A percentile compares a stretch with the other conserved stretches of the same genome.
These are phyloP conservation scores for Candida ipomoeae DNA, from an alignment of 805 yeast genomes.

Conservation along the genomic window DNA sequence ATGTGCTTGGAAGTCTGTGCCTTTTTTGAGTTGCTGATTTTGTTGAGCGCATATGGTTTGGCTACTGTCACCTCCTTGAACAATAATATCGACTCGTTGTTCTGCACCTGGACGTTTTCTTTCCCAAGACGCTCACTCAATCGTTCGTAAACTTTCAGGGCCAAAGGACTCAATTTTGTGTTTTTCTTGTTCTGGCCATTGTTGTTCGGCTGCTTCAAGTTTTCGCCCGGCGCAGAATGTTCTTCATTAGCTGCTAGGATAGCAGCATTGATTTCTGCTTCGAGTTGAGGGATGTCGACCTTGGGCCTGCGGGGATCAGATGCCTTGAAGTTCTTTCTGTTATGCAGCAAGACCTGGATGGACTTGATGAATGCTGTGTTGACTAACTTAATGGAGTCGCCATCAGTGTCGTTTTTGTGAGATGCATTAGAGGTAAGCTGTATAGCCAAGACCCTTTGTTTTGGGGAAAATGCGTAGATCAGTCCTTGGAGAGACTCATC, in stretches of 20 bases:
- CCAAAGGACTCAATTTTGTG: slow-evolving; percentile 12
- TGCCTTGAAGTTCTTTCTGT: slow-evolving; percentile 29
- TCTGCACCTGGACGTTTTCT: slow-evolving; percentile 37
- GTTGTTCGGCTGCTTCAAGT: background rate
- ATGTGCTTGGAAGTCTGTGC: slow-evolving; percentile 18
- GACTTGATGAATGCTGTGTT: slow-evolving; percentile 28
- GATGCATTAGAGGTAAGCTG: background rate
- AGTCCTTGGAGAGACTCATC: slow-evolving; percentile 59
- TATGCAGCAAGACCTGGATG: slow-evolving; percentile 36
- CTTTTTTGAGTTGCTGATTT: slow-evolving; percentile 24
- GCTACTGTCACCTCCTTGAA: slow-evolving; percentile 34
- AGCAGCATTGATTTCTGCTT: slow-evolving; percentile 6
- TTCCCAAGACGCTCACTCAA: slow-evolving; percentile 37
- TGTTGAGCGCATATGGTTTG: slow-evolving; percentile 35
- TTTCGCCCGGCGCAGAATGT: background rate
- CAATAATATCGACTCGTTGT: slow-evolving; percentile 39
- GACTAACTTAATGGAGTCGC: slow-evolving; percentile 13
- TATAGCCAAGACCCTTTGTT: slow-evolving; percentile 40
- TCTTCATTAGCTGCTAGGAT: background rate
- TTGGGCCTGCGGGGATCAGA: slow-evolving; percentile 13
- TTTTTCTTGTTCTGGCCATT: slow-evolving; percentile 2
- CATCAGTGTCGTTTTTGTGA: background rate
- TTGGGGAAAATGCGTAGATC: slow-evolving; percentile 57
- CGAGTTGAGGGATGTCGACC: slow-evolving; percentile 10
- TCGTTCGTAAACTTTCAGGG: slow-evolving; percentile 36